phyloP scores from a whole-genome alignment of 441 rosid genomes.

The Pelargonium cotyledonis region DNA sequence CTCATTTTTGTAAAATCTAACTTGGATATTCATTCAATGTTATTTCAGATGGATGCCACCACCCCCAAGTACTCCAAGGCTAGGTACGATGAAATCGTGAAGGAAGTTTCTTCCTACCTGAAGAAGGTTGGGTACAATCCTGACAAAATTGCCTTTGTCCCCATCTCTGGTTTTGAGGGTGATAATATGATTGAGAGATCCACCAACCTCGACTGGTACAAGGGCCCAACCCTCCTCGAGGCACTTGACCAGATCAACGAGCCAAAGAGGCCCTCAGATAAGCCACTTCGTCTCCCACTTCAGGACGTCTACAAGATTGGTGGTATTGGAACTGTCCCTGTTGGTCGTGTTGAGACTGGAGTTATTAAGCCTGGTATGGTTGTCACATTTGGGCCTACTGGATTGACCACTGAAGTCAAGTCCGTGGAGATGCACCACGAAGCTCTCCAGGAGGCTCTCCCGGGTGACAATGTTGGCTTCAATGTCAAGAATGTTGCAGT shows the following conservation, averaged over 20 bases:
- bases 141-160: neutral
- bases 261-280: slow-evolving; percentile 6
- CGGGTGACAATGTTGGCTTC: neutral
- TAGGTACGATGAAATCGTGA: slow-evolving; percentile 1
- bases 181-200: slow-evolving; percentile 4
- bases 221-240: neutral
- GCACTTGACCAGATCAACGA: neutral
- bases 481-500: slow-evolving; percentile 1
- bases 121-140: neutral
- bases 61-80: slow-evolving; percentile 4
- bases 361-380: neutral
- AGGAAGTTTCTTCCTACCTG: neutral
- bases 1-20: too few relatives aligned
- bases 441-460: neutral
- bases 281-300: slow-evolving; percentile 1
- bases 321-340: slow-evolving; percentile 8
- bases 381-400: neutral
- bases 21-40: too few relatives aligned
- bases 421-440: slow-evolving; percentile 6
- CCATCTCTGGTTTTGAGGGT: slow-evolving; percentile 9
- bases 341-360: slow-evolving; percentile 7
- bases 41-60: neutral
- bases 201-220: slow-evolving; percentile 3
- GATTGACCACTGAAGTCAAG: slow-evolving; percentile 4
- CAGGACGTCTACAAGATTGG: slow-evolving; percentile 6